Conservation (phyloP, 2,329 filamentous ascomycete species). For the Nemania sp. region DNA sequence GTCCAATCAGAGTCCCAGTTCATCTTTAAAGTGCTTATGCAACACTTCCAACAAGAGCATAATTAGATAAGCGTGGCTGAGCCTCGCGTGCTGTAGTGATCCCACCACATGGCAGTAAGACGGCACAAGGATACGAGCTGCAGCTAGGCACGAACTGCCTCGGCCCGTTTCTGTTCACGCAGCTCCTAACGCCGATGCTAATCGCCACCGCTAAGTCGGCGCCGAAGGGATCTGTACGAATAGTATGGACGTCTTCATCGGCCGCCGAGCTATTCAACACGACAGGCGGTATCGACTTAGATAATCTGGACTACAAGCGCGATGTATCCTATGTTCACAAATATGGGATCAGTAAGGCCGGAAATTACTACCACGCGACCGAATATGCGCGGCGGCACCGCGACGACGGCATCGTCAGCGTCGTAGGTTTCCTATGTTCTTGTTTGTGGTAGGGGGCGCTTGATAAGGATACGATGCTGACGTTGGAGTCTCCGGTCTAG, state of each 20-base stretch:
- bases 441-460: not conserved
- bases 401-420: constrained; percentile 34
- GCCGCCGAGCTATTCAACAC: constrained; percentile 32
- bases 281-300: constrained; percentile 35
- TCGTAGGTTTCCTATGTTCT: constrained; percentile 26
- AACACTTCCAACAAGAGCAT: no score
- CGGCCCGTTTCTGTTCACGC: constrained; percentile 38
- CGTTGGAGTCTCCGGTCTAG: constrained; percentile 10
- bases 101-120: constrained; percentile 41
- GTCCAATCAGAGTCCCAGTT: no score
- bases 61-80: not conserved
- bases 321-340: constrained; percentile 27
- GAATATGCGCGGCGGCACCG: constrained; percentile 34
- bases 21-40: no score
- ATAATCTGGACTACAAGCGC: constrained; percentile 38
- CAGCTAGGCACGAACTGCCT: constrained; percentile 39
- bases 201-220: constrained; percentile 32
- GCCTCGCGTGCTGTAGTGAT: constrained; percentile 30
- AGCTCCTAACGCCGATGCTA: constrained; percentile 35
- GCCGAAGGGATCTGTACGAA: constrained; percentile 31
- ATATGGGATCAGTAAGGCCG: constrained; percentile 38
- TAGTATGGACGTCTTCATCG: constrained; percentile 39
- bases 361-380: constrained; percentile 37
- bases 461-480: constrained; percentile 1
- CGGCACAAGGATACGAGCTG: constrained; percentile 40